Percentiles rank a stretch among this genome's conserved stretches.
Conservation (phyloP, 768 basidiomycete genomes). For the Sarcomyxa edulis region DNA sequence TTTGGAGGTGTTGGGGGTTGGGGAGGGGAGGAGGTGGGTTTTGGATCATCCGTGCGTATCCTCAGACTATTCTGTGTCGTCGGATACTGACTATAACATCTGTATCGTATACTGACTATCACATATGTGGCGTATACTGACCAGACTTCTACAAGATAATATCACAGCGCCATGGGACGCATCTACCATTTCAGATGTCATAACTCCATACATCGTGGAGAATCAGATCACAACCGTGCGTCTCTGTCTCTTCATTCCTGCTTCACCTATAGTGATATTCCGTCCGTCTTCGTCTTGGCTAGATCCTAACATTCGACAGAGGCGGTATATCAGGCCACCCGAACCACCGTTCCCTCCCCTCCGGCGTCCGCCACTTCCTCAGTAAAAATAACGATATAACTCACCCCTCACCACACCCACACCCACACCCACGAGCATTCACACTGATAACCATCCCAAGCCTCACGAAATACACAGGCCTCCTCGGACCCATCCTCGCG, state of each 20-base stretch:
- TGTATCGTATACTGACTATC: slow-evolving; percentile 3
- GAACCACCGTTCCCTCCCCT: slow-evolving; percentile 73
- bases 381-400: slow-evolving; percentile 8
- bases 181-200: slow-evolving; percentile 47
- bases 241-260: slow-evolving; percentile 15
- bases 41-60: slow-evolving; percentile 67
- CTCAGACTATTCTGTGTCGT: too few species aligned
- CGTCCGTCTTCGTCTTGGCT: too few species aligned
- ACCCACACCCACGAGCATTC: slow-evolving; percentile 39
- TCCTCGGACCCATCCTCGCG: slow-evolving; percentile 43
- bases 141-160: slow-evolving; percentile 67
- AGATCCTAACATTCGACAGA: slow-evolving; percentile 86
- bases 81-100: too few species aligned
- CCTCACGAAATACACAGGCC: slow-evolving; percentile 54
- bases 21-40: slow-evolving; percentile 45
- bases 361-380: slow-evolving; percentile 46
- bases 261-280: slow-evolving; percentile 4
- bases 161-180: slow-evolving; percentile 64
- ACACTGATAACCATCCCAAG: slow-evolving; percentile 56
- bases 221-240: slow-evolving; percentile 62
- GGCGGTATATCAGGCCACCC: slow-evolving; percentile 79
- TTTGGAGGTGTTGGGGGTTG: slow-evolving; percentile 65
- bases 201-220: slow-evolving; percentile 52
- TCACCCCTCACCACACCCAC: slow-evolving; percentile 10
- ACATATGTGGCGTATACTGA: slow-evolving; percentile 5